Conservation (phyloP, 73 alveolate species). For the Tetrahymena thermophila region DNA sequence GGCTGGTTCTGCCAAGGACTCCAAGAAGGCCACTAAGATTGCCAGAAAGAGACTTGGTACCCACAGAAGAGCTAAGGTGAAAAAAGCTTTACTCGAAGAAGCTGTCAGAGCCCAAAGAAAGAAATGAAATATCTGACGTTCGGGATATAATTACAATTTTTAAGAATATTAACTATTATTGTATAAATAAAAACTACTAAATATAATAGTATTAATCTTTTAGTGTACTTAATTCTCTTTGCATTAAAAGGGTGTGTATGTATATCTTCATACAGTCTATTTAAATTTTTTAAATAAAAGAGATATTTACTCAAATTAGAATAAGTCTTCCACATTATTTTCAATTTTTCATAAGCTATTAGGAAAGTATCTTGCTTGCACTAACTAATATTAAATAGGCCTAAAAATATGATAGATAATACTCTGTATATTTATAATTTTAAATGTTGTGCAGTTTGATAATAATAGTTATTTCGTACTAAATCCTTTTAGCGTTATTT, state of each 20-base stretch:
- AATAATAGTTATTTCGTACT: background rate
- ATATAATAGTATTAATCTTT: background rate
- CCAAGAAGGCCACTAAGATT: conserved; percentile 87
- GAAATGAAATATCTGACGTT: conserved; percentile 38
- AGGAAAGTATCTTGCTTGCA: background rate
- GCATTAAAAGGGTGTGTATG: conserved; percentile 3
- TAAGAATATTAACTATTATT: background rate
- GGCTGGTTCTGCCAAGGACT: conserved; percentile 74
- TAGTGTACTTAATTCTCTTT: background rate
- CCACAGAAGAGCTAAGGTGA: conserved; percentile 87
- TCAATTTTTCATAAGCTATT: background rate
- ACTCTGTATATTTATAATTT: background rate
- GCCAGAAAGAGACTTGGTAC: conserved; percentile 92
- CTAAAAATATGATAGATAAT: background rate
- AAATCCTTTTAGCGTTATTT: background rate
- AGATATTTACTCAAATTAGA: background rate
- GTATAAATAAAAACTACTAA: background rate
- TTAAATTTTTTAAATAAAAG: background rate
- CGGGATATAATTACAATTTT: conserved; percentile 16
- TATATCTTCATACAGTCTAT: background rate
- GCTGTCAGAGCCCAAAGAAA: conserved; percentile 61
- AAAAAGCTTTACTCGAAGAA: conserved; percentile 70
- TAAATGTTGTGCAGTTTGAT: background rate
- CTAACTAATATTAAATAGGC: background rate
- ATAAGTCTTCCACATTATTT: background rate